Evolutionary conservation across 352 stramenopile genomes (phyloP).

Genomic region (Peronospora destructor): DNA sequence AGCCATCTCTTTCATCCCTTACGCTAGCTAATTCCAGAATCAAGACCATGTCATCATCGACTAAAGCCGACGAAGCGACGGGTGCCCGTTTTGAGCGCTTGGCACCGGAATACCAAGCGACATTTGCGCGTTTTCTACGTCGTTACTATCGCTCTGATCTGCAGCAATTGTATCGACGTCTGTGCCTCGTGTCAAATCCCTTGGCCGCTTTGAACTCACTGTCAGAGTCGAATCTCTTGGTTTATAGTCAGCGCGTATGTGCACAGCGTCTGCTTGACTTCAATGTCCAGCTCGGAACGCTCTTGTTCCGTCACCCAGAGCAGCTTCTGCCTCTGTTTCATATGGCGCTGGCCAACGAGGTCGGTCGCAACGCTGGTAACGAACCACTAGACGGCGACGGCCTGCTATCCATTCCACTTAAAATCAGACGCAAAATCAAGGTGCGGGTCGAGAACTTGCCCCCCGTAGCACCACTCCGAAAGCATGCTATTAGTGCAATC

Average conservation of each 20-base stretch:
- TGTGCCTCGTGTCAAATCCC: constrained; percentile 7
- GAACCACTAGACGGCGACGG: constrained; percentile 12
- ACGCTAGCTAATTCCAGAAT: too few relatives aligned
- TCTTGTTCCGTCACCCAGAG: constrained; percentile 87
- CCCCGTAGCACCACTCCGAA: constrained; percentile 68
- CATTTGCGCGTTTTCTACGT: constrained; percentile 30
- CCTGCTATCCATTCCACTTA: constrained; percentile 29
- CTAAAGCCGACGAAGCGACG: constrained; percentile 21
- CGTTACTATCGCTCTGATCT: constrained; percentile 20
- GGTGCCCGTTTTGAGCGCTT: constrained; percentile 26
- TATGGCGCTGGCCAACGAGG: constrained; percentile 59
- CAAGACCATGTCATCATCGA: too few relatives aligned
- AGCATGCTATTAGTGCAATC: constrained; percentile 85
- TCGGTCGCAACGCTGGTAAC: constrained; percentile 20
- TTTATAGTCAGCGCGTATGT: constrained; percentile 48
- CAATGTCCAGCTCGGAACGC: constrained; percentile 68
- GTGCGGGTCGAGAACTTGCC: constrained; percentile 87
- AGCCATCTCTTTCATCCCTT: constrained; percentile 5
- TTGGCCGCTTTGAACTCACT: background rate
- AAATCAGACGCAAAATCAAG: constrained; percentile 47
- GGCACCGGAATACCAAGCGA: constrained; percentile 26
- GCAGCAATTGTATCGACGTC: constrained; percentile 11
- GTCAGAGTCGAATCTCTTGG: constrained; percentile 17
- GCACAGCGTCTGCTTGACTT: constrained; percentile 79
- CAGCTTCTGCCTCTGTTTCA: constrained; percentile 86